Percentiles rank a stretch among this genome's conserved stretches.
These are phyloP conservation scores for Solanum hybrid DNA, from an alignment of 305 asterid species.

Conservation along the genomic window DNA sequence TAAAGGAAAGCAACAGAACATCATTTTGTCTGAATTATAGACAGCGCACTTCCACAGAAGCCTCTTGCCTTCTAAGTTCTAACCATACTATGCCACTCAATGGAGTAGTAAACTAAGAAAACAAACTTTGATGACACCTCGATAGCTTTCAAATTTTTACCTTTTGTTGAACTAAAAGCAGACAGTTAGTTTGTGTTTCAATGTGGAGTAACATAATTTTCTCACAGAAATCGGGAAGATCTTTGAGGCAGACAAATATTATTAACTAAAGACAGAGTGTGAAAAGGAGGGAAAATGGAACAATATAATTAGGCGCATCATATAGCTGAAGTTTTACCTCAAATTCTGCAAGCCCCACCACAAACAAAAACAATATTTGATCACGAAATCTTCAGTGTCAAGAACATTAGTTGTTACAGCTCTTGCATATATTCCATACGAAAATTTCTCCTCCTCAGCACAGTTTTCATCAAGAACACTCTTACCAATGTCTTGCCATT, in stretches of 20 bases:
- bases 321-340: constrained; percentile 30
- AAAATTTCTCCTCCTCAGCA: constrained; percentile 37
- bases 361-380: constrained; percentile 77
- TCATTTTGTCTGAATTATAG: background rate
- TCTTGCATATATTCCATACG: constrained; percentile 68
- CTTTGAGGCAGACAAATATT: background rate
- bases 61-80: background rate
- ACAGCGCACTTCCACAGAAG: background rate
- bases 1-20: background rate
- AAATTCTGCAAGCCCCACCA: constrained; percentile 97
- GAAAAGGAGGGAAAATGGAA: background rate
- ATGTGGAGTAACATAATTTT: background rate
- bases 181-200: background rate
- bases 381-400: constrained; percentile 48
- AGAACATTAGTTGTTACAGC: constrained; percentile 68
- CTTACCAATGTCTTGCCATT: constrained; percentile 47
- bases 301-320: background rate
- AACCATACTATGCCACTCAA: background rate
- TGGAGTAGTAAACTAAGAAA: background rate
- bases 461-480: constrained; percentile 53
- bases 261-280: background rate
- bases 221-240: background rate
- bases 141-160: background rate
- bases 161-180: background rate
- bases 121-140: background rate